A percentile compares a stretch with the other conserved stretches of the same genome.
phyloP scores from a whole-genome alignment of 179 eudicot genomes.

The Silene noctiflora region DNA sequence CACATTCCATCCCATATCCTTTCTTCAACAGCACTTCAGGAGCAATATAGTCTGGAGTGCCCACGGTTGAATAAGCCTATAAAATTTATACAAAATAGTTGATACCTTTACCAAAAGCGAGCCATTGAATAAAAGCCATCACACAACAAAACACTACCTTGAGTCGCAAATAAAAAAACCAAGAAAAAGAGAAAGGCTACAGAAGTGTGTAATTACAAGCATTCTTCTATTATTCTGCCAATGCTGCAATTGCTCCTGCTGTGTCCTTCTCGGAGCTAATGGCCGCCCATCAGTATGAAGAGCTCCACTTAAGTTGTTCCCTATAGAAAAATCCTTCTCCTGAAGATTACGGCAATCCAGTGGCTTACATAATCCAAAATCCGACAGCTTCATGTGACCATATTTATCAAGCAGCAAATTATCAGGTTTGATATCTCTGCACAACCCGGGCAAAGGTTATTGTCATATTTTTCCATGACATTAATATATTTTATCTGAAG shows the following conservation, averaged over 20 bases:
- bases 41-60: slow-evolving; percentile 96
- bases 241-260: slow-evolving; percentile 85
- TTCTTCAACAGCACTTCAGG: slow-evolving; percentile 91
- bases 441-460: slow-evolving; percentile 2
- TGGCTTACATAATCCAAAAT: slow-evolving; percentile 95
- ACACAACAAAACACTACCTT: neutral
- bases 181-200: neutral
- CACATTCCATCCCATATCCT: slow-evolving; percentile 94
- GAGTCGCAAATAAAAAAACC: neutral
- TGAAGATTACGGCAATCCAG: slow-evolving; percentile 80
- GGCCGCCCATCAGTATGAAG: slow-evolving; percentile 48
- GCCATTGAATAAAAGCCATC: neutral
- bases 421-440: slow-evolving; percentile 95
- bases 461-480: neutral
- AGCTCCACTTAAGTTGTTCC: slow-evolving; percentile 40
- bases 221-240: slow-evolving; percentile 96
- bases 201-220: slow-evolving; percentile 51
- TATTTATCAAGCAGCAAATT: slow-evolving; percentile 86
- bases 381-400: slow-evolving; percentile 87
- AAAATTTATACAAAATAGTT: slow-evolving; percentile 5
- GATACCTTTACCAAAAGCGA: neutral
- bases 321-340: slow-evolving; percentile 65
- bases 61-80: slow-evolving; percentile 95
- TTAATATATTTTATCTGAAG: neutral
- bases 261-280: slow-evolving; percentile 70